phyloP scores from a whole-genome alignment of 768 basidiomycete species.

The Boletus speciosus region DNA sequence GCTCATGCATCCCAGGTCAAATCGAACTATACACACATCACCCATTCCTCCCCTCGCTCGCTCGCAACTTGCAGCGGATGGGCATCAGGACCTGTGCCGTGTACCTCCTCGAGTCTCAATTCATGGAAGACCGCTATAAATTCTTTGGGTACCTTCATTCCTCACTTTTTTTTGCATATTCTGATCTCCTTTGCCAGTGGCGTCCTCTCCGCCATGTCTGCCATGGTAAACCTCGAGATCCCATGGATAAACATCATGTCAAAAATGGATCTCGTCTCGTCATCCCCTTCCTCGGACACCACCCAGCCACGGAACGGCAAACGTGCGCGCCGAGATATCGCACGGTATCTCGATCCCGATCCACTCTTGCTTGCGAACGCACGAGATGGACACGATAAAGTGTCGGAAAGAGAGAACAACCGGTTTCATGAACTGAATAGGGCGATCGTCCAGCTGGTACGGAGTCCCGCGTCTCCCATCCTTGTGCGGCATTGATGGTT shows the following conservation, averaged over 20 bases:
- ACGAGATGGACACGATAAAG: slow-evolving; percentile 43
- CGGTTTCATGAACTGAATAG: slow-evolving; percentile 92
- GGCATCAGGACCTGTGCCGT: slow-evolving; percentile 84
- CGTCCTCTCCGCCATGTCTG: slow-evolving; percentile 96
- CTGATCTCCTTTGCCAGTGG: slow-evolving; percentile 50
- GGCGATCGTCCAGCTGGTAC: slow-evolving; percentile 91
- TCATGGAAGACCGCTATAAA: slow-evolving; percentile 99
- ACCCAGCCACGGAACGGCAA: slow-evolving; percentile 68
- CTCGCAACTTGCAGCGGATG: slow-evolving; percentile 67
- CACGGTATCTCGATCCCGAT: slow-evolving; percentile 96
- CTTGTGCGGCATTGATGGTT: background rate
- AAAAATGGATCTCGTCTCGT: slow-evolving; percentile 95
- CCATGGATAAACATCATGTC: slow-evolving; percentile 99
- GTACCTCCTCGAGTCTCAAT: slow-evolving; percentile 96
- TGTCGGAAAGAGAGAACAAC: slow-evolving; percentile 54
- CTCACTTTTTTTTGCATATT: too few relatives aligned
- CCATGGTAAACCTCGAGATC: slow-evolving; percentile 96
- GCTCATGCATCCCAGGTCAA: slow-evolving; percentile 57
- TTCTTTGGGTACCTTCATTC: slow-evolving; percentile 72
- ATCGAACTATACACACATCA: slow-evolving; percentile 99
- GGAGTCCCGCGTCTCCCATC: slow-evolving; percentile 24
- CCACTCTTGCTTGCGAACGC: slow-evolving; percentile 75
- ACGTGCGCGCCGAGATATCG: slow-evolving; percentile 74
- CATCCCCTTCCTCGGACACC: slow-evolving; percentile 28
- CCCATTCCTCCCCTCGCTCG: slow-evolving; percentile 89